These are phyloP conservation scores for Haplosporangium gracile DNA, from an alignment of 192 early-diverging fungal species.

Conservation along the genomic window DNA sequence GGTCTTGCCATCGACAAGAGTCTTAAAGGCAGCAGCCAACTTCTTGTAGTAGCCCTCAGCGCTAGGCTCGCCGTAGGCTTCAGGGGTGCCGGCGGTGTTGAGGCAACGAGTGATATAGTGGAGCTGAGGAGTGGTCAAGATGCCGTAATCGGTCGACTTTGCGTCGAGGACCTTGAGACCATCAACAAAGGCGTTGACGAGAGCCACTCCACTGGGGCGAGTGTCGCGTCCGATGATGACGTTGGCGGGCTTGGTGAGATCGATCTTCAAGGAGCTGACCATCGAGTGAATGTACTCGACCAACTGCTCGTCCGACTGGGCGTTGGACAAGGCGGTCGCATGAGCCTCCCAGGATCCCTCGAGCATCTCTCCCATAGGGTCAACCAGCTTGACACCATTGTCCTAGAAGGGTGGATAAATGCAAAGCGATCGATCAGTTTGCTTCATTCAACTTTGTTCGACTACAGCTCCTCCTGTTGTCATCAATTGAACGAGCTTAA, in stretches of 20 bases:
- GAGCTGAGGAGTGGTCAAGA: conserved; percentile 97
- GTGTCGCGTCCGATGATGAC: conserved; percentile 96
- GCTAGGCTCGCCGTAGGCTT: conserved; percentile 90
- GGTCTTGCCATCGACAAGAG: conserved; percentile 81
- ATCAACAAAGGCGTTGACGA: conserved; percentile 85
- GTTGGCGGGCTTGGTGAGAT: conserved; percentile 71
- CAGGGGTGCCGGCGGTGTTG: conserved; percentile 81
- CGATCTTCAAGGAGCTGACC: conserved; percentile 75
- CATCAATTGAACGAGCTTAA: neutral
- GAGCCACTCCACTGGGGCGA: conserved; percentile 86
- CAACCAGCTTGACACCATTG: conserved; percentile 99
- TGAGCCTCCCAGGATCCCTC: conserved; percentile 95
- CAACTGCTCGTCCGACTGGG: conserved; percentile 73
- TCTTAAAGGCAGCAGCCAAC: conserved; percentile 86
- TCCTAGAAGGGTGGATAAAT: conserved; percentile 65
- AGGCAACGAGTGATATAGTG: conserved; percentile 94
- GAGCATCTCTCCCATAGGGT: conserved; percentile 99
- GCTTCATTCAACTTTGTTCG: neutral
- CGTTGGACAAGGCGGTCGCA: conserved; percentile 92
- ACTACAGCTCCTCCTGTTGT: neutral
- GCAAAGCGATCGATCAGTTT: neutral
- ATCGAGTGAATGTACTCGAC: conserved; percentile 74
- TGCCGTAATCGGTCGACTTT: conserved; percentile 81
- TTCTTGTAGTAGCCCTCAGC: conserved; percentile 95
- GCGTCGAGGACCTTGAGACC: conserved; percentile 83